phyloP scores from a whole-genome alignment of 495 filamentous ascomycete genomes.

The Penicillium alfredii region DNA sequence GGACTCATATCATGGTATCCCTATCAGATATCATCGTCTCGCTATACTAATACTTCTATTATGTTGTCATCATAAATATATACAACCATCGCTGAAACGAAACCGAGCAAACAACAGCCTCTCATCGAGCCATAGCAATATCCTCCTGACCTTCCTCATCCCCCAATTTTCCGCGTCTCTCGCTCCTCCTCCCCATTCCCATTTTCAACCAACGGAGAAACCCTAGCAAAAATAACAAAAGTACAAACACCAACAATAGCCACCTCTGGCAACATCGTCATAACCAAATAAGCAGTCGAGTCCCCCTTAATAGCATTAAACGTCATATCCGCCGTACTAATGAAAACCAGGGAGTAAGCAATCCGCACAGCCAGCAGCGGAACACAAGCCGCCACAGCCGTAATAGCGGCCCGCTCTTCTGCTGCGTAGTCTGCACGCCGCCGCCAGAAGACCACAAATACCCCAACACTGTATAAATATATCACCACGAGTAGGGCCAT shows the following conservation, averaged over 20 bases:
- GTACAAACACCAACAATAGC: slow-evolving; percentile 8
- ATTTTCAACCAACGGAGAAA: neutral
- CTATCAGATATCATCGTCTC: no score
- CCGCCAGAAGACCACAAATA: slow-evolving; percentile 11
- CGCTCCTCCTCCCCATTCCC: neutral
- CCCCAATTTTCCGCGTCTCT: no score
- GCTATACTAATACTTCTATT: no score
- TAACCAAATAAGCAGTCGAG: slow-evolving; percentile 10
- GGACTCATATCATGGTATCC: no score
- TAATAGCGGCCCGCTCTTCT: slow-evolving; percentile 6
- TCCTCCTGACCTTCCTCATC: slow-evolving; percentile 1
- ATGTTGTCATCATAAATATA: no score
- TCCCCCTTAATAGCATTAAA: slow-evolving; percentile 17
- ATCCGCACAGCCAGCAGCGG: slow-evolving; percentile 12
- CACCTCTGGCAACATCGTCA: slow-evolving; percentile 15
- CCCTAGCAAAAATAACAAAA: neutral
- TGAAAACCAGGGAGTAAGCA: slow-evolving; percentile 13
- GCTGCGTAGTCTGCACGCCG: slow-evolving; percentile 5
- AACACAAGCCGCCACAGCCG: slow-evolving; percentile 7
- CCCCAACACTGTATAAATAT: slow-evolving; percentile 15
- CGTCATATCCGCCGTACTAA: slow-evolving; percentile 13
- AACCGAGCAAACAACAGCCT: neutral
- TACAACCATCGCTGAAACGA: neutral
- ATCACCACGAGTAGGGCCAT: slow-evolving; percentile 22
- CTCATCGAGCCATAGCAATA: no score